Base-by-base conservation (phyloP, 1,284 basidiomycete genomes). In the Cystobasidium slooffiae region DNA sequence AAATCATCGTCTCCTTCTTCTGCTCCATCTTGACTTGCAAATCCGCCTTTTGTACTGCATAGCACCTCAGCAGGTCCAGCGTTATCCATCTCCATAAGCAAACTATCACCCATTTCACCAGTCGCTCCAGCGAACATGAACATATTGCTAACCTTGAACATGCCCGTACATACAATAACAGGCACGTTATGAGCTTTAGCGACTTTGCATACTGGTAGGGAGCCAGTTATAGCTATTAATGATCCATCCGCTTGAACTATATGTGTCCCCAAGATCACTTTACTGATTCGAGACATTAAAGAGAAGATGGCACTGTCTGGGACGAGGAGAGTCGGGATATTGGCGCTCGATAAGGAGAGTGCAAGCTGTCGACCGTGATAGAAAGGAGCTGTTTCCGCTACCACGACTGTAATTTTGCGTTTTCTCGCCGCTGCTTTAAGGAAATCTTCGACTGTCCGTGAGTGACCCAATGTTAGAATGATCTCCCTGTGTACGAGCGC, bases 221-320 rank as follows among this genome's bases (percentile, higher is more conserved):
- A 90, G 16, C 96, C 96, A 0, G 91, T 88, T 59, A 91, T 87
- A 1, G 93, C 90, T 80, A 97, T 94, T 85, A 97, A 89, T 1
- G 95, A 95, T 22, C 96, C 96, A 81, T 98, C 97, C 43, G 96
- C 95, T 55, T 97, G 88, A 77, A 99, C 91, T 9, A 76, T 75
- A 75, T 97, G 96, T 8, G 94, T 92, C 61, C 93, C 93, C 63
- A 97, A 87, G 76, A 97, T 89, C 77, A 98, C 91, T 84, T 99
- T 99, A 84, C 94, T 97, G 68, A 97, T 92, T 76, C 96, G 89
- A 3, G 96, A 96, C 90, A 99, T 93, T 77, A 99, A 88, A 14
- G 94, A 93, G 82, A 92, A 97, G 81, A 98, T 90, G 51, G 93
- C 93, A 18, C 92, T 93, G 83, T 98, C 96, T 51, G 96, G 95